A percentile compares a stretch with the other conserved stretches of the same genome.
Conservation (phyloP, 345 rosid species). For the Pseudoturritis turrita region DNA sequence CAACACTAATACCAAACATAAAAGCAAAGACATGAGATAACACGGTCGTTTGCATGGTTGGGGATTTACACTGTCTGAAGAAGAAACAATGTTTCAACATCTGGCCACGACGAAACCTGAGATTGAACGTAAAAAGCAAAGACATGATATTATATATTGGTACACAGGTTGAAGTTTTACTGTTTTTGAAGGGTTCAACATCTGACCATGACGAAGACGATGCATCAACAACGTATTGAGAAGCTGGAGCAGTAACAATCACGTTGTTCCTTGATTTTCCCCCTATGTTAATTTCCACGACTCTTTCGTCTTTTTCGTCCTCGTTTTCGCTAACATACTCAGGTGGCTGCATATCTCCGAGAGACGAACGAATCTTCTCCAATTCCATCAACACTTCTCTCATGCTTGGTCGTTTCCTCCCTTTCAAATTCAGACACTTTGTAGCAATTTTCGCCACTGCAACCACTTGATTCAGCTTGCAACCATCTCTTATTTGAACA, state of each 20-base stretch:
- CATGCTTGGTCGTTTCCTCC: background rate
- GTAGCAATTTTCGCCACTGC: background rate
- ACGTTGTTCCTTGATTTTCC: background rate
- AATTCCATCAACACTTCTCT: background rate
- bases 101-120: too few relatives aligned
- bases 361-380: background rate
- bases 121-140: too few relatives aligned
- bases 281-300: too few relatives aligned
- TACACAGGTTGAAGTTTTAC: background rate
- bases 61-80: too few relatives aligned
- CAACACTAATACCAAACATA: too few relatives aligned
- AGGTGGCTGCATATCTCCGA: background rate
- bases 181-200: background rate
- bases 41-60: too few relatives aligned
- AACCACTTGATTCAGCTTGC: background rate
- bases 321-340: background rate
- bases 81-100: too few relatives aligned
- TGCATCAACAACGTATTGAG: background rate
- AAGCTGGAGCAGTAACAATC: background rate
- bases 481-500: background rate
- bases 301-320: background rate
- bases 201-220: too few relatives aligned
- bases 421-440: slow-evolving; percentile 8
- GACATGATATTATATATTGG: too few relatives aligned
- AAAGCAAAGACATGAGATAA: too few relatives aligned